Percentiles rank a stretch among this genome's conserved stretches.
phyloP scores from a whole-genome alignment of 306 rosid genomes.

The Rosa chinensis region DNA sequence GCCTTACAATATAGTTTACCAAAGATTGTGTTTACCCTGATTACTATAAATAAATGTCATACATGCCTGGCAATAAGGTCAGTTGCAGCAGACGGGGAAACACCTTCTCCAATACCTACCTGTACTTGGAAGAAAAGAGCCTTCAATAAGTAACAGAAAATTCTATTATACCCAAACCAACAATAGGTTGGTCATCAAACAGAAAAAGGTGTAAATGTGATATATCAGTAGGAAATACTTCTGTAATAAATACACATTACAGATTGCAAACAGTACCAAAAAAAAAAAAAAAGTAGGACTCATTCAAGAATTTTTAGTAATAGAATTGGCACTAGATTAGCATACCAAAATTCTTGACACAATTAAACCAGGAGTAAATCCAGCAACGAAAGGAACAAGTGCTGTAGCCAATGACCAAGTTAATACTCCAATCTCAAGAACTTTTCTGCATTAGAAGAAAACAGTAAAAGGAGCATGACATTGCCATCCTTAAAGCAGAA shows the following conservation, averaged over 20 bases:
- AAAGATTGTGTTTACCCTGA: slow-evolving; percentile 15
- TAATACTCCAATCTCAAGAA: slow-evolving; percentile 79
- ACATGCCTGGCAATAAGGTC: slow-evolving; percentile 99
- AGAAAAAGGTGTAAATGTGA: slow-evolving; percentile 19
- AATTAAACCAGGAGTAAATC: slow-evolving; percentile 80
- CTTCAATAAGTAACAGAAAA: slow-evolving; percentile 22
- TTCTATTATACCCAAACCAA: slow-evolving; percentile 21
- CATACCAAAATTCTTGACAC: slow-evolving; percentile 82
- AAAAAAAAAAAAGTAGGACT: not conserved
- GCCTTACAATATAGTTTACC: slow-evolving; percentile 16
- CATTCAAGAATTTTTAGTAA: not conserved
- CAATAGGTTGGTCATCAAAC: not conserved
- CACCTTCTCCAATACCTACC: slow-evolving; percentile 99
- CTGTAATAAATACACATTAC: not conserved
- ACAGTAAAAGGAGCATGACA: slow-evolving; percentile 16
- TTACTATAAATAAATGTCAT: slow-evolving; percentile 27
- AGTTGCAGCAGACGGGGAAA: slow-evolving; percentile 99
- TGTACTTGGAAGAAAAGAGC: slow-evolving; percentile 34
- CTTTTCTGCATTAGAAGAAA: slow-evolving; percentile 58
- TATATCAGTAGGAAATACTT: slow-evolving; percentile 7
- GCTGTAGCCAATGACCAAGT: slow-evolving; percentile 90
- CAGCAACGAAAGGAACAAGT: slow-evolving; percentile 83
- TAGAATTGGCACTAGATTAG: slow-evolving; percentile 14
- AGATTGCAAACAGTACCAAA: not conserved
- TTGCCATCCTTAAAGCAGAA: not conserved